Conservation (phyloP, 2,329 filamentous ascomycete species). For the Neocatenulostroma microsporum region DNA sequence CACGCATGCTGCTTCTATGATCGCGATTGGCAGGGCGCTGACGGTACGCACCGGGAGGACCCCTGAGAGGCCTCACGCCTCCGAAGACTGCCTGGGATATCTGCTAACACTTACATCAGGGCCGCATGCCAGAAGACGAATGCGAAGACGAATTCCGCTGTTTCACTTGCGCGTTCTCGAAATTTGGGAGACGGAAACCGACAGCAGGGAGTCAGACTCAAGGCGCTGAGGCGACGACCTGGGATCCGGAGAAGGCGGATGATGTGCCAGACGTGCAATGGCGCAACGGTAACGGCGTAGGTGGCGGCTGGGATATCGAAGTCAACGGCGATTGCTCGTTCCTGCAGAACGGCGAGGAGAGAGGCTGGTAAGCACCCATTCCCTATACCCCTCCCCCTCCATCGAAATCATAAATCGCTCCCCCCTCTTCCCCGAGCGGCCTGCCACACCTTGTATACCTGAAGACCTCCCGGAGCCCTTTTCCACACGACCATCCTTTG, state of each 20-base stretch:
- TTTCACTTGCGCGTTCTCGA: slow-evolving; percentile 73
- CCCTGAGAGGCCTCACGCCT: too few relatives aligned
- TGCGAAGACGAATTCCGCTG: slow-evolving; percentile 73
- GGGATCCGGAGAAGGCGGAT: slow-evolving; percentile 26
- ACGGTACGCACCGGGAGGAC: too few relatives aligned
- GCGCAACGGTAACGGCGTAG: slow-evolving; percentile 54
- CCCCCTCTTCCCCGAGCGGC: too few relatives aligned
- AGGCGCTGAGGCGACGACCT: slow-evolving; percentile 18
- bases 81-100: too few relatives aligned
- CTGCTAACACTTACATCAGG: too few relatives aligned
- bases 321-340: slow-evolving; percentile 80
- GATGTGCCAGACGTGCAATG: slow-evolving; percentile 43
- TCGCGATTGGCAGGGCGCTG: slow-evolving; percentile 73
- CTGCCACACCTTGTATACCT: too few relatives aligned
- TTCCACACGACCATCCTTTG: slow-evolving; percentile 2
- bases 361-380: slow-evolving; percentile 65
- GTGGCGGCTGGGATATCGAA: slow-evolving; percentile 72
- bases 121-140: slow-evolving; percentile 61
- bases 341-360: slow-evolving; percentile 69
- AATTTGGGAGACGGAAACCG: slow-evolving; percentile 47
- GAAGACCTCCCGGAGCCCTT: too few relatives aligned
- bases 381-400: too few relatives aligned
- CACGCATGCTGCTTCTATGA: slow-evolving; percentile 83
- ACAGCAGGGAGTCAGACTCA: slow-evolving; percentile 8
- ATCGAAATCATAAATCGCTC: too few relatives aligned